Evolutionary conservation across 2,329 filamentous ascomycete species (phyloP).

Genomic region (Neonectria ditissima): DNA sequence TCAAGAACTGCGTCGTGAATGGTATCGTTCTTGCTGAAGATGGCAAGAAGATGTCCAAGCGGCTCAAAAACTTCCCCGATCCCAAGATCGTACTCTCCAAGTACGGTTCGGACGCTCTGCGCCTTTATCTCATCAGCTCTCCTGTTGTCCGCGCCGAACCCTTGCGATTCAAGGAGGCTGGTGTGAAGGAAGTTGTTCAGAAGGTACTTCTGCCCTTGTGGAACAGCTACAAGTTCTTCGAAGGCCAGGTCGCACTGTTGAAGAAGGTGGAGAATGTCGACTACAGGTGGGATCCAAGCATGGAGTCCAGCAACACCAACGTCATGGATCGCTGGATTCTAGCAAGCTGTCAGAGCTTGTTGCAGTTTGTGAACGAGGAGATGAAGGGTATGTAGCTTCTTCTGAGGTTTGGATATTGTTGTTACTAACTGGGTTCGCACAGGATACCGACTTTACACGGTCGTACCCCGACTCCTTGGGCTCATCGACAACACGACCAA

Average conservation of each 20-base stretch:
- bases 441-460: constrained; percentile 87
- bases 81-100: constrained; percentile 84
- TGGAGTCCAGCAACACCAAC: constrained; percentile 82
- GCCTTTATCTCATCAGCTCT: constrained; percentile 97
- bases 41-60: constrained; percentile 99
- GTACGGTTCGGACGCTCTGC: constrained; percentile 91
- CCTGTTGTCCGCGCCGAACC: constrained; percentile 94
- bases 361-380: constrained; percentile 92
- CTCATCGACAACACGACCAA: constrained; percentile 97
- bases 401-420: constrained; percentile 4
- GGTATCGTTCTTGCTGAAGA: constrained; percentile 94
- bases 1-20: constrained; percentile 97
- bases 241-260: constrained; percentile 84
- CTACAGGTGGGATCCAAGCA: constrained; percentile 81
- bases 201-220: constrained; percentile 91
- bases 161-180: constrained; percentile 88
- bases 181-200: constrained; percentile 94
- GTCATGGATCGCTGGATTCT: constrained; percentile 98
- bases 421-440: constrained; percentile 14
- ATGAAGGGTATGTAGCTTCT: constrained; percentile 74
- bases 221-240: constrained; percentile 98
- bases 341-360: constrained; percentile 88
- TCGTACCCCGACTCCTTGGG: constrained; percentile 84
- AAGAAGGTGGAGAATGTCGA: constrained; percentile 87
- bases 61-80: constrained; percentile 95